Evolutionary conservation across 1,284 basidiomycete species (phyloP), one percentile per base, ranked within the genome.

Genomic region (Ceratobasidium sp.): DNA sequence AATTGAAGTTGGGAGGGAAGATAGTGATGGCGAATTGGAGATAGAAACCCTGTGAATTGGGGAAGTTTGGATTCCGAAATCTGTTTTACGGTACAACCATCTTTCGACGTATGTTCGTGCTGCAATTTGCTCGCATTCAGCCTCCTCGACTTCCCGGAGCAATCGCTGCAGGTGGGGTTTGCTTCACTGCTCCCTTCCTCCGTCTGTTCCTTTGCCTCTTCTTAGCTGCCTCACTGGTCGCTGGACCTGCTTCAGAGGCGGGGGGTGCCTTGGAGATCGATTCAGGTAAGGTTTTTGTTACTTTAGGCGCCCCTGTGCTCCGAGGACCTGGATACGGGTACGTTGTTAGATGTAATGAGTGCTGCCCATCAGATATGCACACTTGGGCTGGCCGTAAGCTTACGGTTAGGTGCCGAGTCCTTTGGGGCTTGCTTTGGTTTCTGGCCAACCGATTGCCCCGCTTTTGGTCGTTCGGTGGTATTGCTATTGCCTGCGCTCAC

Each of bases 1-100:
- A 37, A 48, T 48, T 48, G 56, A 61, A 37, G 24, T 72, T 7
- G 68, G 19, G 39, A 69, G 27, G 3, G 66, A 46, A n/a, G 63
- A 65, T 24, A 54, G 53, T 24, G 66, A 69, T 13, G 53, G 43
- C 19, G 66, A 58, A 5, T 27, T 31, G 13, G 61, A 46, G 4
- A 2, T 54, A 22, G 51, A 43, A 31, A 51, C 11, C 13, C 27
- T 31, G 24, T 58, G 31, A 16, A 16, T 19, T 16, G 19, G 19
- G 24, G 48, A 56, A 7, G 7, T 16, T 8, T 11, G 8, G 24
- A 27, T 31, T 14, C 29, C 31, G 54, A 56, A 31, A 56, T 56
- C 31, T 56, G 7, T 9, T 19, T 46, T n/a, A 51, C 24, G 3
- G 19, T 7, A 51, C 48, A 51, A 6, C 6, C 24, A 51, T n/a